These are phyloP conservation scores for Nicotiana sylvestris DNA, from an alignment of 257 asterid species.

Conservation along the genomic window DNA sequence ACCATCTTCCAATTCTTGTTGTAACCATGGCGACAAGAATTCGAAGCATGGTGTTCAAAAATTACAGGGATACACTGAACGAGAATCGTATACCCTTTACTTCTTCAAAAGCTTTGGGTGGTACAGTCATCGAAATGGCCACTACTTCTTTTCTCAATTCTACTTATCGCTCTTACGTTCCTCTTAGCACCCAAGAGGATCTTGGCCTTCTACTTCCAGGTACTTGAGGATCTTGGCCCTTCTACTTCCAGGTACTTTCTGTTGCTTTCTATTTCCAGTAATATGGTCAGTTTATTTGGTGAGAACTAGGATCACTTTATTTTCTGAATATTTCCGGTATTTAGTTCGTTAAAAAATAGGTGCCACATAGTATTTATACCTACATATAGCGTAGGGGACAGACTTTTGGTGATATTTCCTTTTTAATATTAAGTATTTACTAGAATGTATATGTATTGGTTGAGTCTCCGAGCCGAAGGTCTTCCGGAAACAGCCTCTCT, in stretches of 20 bases:
- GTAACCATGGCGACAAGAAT: conserved; percentile 13
- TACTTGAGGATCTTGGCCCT: conserved; percentile 9
- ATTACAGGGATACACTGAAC: conserved; percentile 10
- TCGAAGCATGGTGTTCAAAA: background rate
- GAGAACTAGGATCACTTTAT: background rate
- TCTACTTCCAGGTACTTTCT: conserved; percentile 6
- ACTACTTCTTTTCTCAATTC: conserved; percentile 14
- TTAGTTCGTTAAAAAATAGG: background rate
- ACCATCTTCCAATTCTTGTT: background rate
- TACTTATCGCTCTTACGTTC: background rate
- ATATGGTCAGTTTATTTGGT: background rate
- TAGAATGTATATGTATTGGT: background rate
- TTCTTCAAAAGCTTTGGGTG: background rate
- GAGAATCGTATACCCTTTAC: conserved; percentile 7
- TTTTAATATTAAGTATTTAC: background rate
- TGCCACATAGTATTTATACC: background rate
- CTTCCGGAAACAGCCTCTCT: too few species aligned
- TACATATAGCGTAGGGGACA: background rate
- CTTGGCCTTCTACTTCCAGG: conserved; percentile 11
- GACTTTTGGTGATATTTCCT: background rate
- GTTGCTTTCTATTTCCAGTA: background rate
- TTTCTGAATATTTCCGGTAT: background rate
- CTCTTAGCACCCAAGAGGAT: conserved; percentile 11
- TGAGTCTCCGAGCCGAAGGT: background rate
- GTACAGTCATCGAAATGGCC: conserved; percentile 11